Evolutionary conservation across 164 flowering plant genomes (phyloP).

Genomic region (Vitis cinerea): DNA sequence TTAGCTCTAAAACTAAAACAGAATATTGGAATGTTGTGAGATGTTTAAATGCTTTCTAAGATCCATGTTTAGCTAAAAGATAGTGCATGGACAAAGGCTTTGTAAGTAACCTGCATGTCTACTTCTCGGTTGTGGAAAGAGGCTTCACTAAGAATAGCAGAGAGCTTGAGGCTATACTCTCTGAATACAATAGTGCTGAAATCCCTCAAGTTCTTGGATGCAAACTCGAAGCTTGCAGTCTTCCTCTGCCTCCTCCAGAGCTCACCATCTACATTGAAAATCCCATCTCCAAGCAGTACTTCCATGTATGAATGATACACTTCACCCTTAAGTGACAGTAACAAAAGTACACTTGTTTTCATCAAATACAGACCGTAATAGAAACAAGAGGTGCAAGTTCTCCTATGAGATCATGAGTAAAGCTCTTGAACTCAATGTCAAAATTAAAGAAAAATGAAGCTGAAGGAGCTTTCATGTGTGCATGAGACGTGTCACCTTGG

Average conservation of each 20-base stretch:
- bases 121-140: slow-evolving; percentile 44
- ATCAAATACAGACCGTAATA: neutral
- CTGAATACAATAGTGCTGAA: slow-evolving; percentile 85
- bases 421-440: neutral
- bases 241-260: slow-evolving; percentile 86
- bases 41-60: too few relatives aligned
- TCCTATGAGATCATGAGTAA: neutral
- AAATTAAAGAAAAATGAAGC: neutral
- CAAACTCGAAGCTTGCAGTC: slow-evolving; percentile 94
- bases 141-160: slow-evolving; percentile 53
- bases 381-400: too few relatives aligned
- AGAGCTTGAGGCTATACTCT: slow-evolving; percentile 79
- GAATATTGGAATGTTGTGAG: neutral
- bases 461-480: neutral
- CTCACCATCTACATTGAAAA: slow-evolving; percentile 94
- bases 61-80: neutral
- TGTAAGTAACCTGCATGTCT: slow-evolving; percentile 80
- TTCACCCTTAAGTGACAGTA: slow-evolving; percentile 49
- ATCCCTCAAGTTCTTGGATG: slow-evolving; percentile 89
- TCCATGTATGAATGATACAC: slow-evolving; percentile 95
- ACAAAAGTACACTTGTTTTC: neutral
- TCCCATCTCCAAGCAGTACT: slow-evolving; percentile 90
- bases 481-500: slow-evolving; percentile 55
- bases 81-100: neutral
- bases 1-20: neutral